Evolutionary conservation across 2,329 filamentous ascomycete species (phyloP), one percentile per base, ranked within the genome.

Genomic region (Claviceps quebecensis): DNA sequence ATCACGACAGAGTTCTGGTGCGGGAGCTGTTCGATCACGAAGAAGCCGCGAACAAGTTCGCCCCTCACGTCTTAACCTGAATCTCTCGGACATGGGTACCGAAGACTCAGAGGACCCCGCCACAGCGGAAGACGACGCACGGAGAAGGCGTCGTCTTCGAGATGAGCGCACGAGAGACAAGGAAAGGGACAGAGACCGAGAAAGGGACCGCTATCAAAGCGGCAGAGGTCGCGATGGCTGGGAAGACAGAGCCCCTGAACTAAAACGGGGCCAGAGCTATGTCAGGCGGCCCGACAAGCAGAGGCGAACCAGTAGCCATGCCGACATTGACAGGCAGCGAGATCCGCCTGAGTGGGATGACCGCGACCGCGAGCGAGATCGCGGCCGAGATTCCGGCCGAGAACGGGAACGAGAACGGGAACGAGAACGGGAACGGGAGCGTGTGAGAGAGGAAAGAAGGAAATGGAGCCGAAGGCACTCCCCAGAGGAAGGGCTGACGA

Each of bases 291-390:
- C 70, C 1, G 70, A 71, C 1, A 58, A 63, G 14, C 62, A 69
- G 29, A 65, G 72, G 46, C 63, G 74, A 45, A 72, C 73, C 3
- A 75, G 73, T 61, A 76, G 73, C 56, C 73, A 75, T 53, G 70
- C 72, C 23, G 73, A 76, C 53, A 63, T 70, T 37, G 73, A 75
- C 53, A 65, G 72, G 22, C 62, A 67, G 45, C 63, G 68, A 11
- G 67, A 68, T 17, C 59, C 63, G 50, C 58, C 58, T 6, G 58
- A 62, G 6, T 65, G 65, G 57, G 68, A 71, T 38, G 47, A 58
- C 38, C 49, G 52, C 8, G 49, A 53, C 36, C 39, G 47, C 22
- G 29, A 50, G 3, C 49, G 49, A n/a, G 52, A 51, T 13, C 47
- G 45, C 57, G 57, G 62, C 16, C 58, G 63, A 44, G 66, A 67